These are phyloP conservation scores for Acanthamoeba comandoni DNA, from an alignment of 208 protist species.

Conservation along the genomic window DNA sequence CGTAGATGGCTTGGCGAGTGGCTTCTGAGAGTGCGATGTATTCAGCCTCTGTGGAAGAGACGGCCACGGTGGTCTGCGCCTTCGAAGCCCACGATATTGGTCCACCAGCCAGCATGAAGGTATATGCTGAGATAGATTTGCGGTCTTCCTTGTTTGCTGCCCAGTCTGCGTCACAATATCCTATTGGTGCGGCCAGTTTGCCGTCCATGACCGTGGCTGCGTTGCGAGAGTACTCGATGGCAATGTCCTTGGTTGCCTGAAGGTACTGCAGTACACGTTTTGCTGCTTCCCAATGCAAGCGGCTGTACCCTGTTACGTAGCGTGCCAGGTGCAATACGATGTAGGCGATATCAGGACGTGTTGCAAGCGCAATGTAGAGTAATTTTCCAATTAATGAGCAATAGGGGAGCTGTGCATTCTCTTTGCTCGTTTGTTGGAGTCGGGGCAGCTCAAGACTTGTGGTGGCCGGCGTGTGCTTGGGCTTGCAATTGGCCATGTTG, in stretches of 20 bases:
- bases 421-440: not conserved
- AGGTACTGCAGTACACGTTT: constrained; percentile 37
- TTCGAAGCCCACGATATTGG: constrained; percentile 2
- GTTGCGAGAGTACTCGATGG: not conserved
- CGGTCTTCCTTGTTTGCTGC: not conserved
- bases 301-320: not conserved
- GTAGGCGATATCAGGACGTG: constrained; percentile 18
- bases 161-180: not conserved
- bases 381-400: not conserved
- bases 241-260: not conserved
- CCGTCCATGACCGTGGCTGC: no score
- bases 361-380: constrained; percentile 9
- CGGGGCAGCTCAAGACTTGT: not conserved
- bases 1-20: not conserved
- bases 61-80: constrained; percentile 20
- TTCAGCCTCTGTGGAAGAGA: constrained; percentile 32
- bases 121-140: not conserved
- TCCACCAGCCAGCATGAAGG: not conserved
- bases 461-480: not conserved
- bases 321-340: not conserved
- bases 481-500: not conserved
- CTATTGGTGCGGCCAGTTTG: no score
- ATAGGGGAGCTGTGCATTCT: not conserved
- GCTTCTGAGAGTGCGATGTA: not conserved
- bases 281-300: not conserved